phyloP scores from a whole-genome alignment of 768 basidiomycete genomes.

The Psilocybe azurescens region DNA sequence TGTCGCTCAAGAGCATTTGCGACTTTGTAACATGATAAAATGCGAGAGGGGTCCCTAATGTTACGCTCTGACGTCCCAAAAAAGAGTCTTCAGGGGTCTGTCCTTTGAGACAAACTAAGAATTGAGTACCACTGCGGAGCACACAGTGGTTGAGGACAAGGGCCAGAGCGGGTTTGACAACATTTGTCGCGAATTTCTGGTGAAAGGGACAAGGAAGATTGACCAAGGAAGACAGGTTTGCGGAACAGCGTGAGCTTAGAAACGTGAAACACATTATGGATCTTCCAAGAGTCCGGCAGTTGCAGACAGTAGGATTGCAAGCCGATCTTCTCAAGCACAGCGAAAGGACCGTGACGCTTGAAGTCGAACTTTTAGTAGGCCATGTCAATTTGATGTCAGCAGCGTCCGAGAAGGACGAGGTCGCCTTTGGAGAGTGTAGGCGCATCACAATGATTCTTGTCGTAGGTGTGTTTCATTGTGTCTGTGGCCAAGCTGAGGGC shows the following conservation, averaged over 20 bases:
- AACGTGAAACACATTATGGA: conserved; percentile 22
- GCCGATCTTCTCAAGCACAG: conserved; percentile 23
- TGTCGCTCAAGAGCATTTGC: no score
- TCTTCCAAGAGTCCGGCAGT: conserved; percentile 24
- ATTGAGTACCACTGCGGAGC: no score
- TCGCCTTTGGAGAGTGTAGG: conserved; percentile 19
- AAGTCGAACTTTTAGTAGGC: conserved; percentile 26
- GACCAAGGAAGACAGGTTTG: neutral
- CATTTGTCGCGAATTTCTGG: no score
- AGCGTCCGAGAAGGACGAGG: conserved; percentile 27
- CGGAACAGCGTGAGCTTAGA: conserved; percentile 12
- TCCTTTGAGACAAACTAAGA: no score
- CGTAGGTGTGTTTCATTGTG: neutral
- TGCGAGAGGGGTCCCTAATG: no score
- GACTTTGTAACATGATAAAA: no score
- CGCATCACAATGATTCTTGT: neutral
- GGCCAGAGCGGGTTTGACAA: no score
- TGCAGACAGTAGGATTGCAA: conserved; percentile 18
- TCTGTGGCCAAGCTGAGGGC: conserved; percentile 24
- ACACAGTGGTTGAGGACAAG: no score
- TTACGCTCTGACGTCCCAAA: no score
- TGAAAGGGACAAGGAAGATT: neutral
- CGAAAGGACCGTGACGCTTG: conserved; percentile 32
- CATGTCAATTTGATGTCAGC: conserved; percentile 19
- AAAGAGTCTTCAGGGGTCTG: no score